These are phyloP conservation scores for Candida lessepsii DNA, from an alignment of 805 yeast genomes.

Conservation along the genomic window DNA sequence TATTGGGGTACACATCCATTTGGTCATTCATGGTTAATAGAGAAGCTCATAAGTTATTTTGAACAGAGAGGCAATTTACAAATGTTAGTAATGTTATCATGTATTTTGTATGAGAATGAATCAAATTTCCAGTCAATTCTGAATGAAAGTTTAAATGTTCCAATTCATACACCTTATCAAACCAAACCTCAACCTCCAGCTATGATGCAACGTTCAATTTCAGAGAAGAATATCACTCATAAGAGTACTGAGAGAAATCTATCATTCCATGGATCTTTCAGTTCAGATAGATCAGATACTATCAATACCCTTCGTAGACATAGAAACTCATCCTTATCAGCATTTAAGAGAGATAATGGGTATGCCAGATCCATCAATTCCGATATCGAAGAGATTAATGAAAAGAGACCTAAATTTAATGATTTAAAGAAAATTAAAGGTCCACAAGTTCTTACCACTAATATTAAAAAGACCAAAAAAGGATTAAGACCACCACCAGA, in stretches of 20 bases:
- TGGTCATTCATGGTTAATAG: slow-evolving; percentile 66
- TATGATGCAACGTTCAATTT: too few relatives aligned
- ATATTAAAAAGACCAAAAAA: slow-evolving; percentile 16
- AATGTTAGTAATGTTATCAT: slow-evolving; percentile 86
- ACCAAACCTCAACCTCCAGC: slow-evolving; percentile 7
- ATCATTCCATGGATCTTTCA: slow-evolving; percentile 10
- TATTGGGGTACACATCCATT: slow-evolving; percentile 83
- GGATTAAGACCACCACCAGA: slow-evolving; percentile 21
- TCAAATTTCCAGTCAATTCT: slow-evolving; percentile 17
- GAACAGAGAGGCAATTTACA: slow-evolving; percentile 69
- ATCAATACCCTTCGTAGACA: neutral
- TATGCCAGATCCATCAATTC: slow-evolving; percentile 21
- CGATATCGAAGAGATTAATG: slow-evolving; percentile 10
- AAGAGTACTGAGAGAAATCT: slow-evolving; percentile 6
- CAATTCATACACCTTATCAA: slow-evolving; percentile 48
- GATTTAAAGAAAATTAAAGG: slow-evolving; percentile 5
- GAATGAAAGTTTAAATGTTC: slow-evolving; percentile 31
- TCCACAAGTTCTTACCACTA: neutral
- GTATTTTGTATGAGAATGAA: slow-evolving; percentile 56
- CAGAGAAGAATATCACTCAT: too few relatives aligned
- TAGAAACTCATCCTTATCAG: slow-evolving; percentile 11
- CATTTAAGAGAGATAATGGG: slow-evolving; percentile 3
- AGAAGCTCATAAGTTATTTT: slow-evolving; percentile 60
- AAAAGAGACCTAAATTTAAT: neutral
- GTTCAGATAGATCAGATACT: slow-evolving; percentile 10